Conservation (phyloP, 345 rosid genomes). For the Clarkia xantiana region DNA sequence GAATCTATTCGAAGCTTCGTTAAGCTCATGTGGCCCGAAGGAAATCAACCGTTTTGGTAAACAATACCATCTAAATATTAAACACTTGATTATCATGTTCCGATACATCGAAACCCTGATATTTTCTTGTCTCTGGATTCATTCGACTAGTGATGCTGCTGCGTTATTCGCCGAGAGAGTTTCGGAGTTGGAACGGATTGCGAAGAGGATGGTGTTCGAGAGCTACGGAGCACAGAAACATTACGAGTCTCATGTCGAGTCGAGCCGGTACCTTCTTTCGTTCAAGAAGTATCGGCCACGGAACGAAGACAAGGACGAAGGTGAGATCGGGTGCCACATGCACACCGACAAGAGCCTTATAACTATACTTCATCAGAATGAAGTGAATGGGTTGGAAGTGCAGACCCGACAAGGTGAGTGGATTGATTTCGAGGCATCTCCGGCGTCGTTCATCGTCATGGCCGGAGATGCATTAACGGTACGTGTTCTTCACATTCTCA, state of each 20-base stretch:
- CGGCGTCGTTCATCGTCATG: conserved; percentile 32
- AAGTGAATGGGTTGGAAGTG: conserved; percentile 39
- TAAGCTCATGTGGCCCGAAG: conserved; percentile 33
- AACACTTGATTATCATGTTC: too few species aligned
- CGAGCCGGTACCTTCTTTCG: conserved; percentile 28
- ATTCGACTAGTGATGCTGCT: conserved; percentile 19
- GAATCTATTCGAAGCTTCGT: conserved; percentile 23
- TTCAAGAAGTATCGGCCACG: conserved; percentile 30
- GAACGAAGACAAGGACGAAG: conserved; percentile 10
- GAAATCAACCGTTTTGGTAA: conserved; percentile 32
- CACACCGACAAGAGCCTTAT: conserved; percentile 50
- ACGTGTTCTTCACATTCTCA: too few species aligned
- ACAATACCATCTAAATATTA: too few species aligned
- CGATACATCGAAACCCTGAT: too few species aligned
- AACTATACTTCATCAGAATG: conserved; percentile 43
- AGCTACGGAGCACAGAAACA: conserved; percentile 28
- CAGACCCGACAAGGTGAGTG: conserved; percentile 24
- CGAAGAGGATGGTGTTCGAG: conserved; percentile 41
- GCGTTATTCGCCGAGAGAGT: conserved; percentile 14
- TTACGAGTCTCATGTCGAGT: conserved; percentile 17
- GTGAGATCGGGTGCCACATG: conserved; percentile 15
- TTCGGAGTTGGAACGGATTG: conserved; percentile 28
- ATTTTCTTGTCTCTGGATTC: neutral
- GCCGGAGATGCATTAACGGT: conserved; percentile 51
- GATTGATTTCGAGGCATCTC: conserved; percentile 30